These are phyloP conservation scores for Neocallimastix lanati DNA, from an alignment of 192 early-diverging fungal species.

Conservation along the genomic window DNA sequence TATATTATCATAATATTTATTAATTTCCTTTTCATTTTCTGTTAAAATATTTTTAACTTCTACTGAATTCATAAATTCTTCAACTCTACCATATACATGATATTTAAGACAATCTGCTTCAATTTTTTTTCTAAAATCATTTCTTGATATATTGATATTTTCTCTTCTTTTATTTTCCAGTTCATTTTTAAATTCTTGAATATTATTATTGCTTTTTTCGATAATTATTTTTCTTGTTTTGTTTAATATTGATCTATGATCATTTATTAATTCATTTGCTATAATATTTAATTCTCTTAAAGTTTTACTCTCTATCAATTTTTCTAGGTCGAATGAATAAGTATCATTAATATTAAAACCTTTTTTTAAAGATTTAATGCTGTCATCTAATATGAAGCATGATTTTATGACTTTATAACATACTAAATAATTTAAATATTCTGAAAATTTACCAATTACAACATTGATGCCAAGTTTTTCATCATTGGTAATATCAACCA, in stretches of 20 bases:
- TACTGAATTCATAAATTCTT: no score
- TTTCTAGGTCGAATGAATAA: not conserved
- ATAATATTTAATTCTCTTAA: no score
- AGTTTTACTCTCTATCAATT: not conserved
- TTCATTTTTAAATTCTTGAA: not conserved
- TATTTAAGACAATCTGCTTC: no score
- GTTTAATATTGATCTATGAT: no score
- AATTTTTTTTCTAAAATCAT: no score
- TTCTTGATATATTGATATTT: no score
- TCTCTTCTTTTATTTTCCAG: no score
- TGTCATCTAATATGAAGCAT: not conserved
- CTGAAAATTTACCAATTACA: not conserved
- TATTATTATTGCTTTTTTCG: not conserved
- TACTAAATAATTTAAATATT: not conserved
- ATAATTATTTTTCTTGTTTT: not conserved
- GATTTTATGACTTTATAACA: not conserved
- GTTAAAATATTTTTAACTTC: no score
- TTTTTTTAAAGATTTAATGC: not conserved
- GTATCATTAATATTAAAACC: not conserved
- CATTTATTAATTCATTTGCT: no score
- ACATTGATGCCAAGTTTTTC: not conserved
- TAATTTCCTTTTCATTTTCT: no score
- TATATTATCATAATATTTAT: not conserved
- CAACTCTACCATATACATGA: no score
- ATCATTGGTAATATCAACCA: not conserved